Evolutionary conservation across 2,329 filamentous ascomycete species (phyloP).

Genomic region (Xylaria arbuscula): DNA sequence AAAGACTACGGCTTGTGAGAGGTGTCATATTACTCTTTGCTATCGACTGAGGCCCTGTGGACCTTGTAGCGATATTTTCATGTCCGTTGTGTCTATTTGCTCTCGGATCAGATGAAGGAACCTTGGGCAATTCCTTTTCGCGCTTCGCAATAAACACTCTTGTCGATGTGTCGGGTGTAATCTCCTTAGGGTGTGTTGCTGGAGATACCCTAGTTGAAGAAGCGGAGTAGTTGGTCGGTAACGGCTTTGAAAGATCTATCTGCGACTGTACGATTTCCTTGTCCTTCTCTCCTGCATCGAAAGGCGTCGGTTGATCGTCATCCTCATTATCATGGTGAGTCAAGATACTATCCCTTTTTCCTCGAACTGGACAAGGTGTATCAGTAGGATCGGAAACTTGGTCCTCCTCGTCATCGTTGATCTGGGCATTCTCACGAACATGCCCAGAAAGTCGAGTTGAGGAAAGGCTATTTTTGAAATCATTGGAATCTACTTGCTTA

Average conservation of each 20-base stretch:
- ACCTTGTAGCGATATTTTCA: slow-evolving; percentile 35
- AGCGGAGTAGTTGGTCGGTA: not conserved
- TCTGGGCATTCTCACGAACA: slow-evolving; percentile 62
- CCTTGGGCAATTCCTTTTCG: slow-evolving; percentile 35
- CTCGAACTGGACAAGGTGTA: slow-evolving; percentile 4
- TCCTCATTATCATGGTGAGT: slow-evolving; percentile 11
- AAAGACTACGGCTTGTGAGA: slow-evolving; percentile 36
- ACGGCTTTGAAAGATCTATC: not conserved
- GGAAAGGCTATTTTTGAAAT: slow-evolving; percentile 37
- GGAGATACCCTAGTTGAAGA: slow-evolving; percentile 1
- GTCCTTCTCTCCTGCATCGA: slow-evolving; percentile 26
- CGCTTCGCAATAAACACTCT: slow-evolving; percentile 20
- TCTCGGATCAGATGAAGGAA: slow-evolving; percentile 38
- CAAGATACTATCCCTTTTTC: not conserved
- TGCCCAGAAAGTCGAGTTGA: slow-evolving; percentile 52
- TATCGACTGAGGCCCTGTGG: slow-evolving; percentile 35
- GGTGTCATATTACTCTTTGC: slow-evolving; percentile 24
- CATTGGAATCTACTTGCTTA: slow-evolving; percentile 16
- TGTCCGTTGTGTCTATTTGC: slow-evolving; percentile 29
- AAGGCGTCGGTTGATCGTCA: slow-evolving; percentile 25
- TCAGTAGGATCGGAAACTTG: not conserved
- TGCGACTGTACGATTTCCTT: not conserved
- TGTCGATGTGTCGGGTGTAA: slow-evolving; percentile 18
- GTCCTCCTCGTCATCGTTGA: slow-evolving; percentile 54
- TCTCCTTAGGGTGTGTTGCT: not conserved